Evolutionary conservation across 1,284 basidiomycete species (phyloP), one percentile per base, ranked within the genome.

Genomic region (Baeospora myosura): DNA sequence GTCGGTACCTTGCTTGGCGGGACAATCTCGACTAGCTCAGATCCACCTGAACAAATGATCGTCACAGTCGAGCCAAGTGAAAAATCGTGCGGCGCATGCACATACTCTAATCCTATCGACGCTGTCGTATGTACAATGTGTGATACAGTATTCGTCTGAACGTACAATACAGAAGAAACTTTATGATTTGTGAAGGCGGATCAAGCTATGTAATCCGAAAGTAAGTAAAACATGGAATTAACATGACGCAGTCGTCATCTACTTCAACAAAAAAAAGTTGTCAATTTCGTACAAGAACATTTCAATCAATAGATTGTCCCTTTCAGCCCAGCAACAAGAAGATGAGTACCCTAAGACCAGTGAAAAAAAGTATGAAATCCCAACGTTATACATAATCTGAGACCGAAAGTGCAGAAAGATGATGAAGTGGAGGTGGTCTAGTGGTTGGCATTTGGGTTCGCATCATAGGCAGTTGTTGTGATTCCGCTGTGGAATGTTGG

Each of bases 1-100:
- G 72, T 72, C 43, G 85, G 85, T 20, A 89, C 87, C 10, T 58
- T 85, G 21, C 66, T 90, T 14, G 70, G 72, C 17, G 67, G 71
- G n/a, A 53, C 53, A 21, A 50, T 49, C 38, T 49, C 46, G 16
- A 39, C 50, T 14, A 51, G 42, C 51, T 51, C 53, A n/a, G 37
- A 25, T 45, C 43, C 44, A 59, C 62, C 17, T 25, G 50, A 53
- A 28, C 58, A 63, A 35, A n/a, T n/a, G n/a, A n/a, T n/a, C n/a
- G 50, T 51, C 25, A 53, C 14, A 14, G 22, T 51, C 18, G 54
- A 53, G 29, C 42, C 35, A 24, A 44, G 44, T 25, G 33, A 60
- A 47, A 73, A 65, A 49, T 47, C 62, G 0, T 76, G 74, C 47
- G 43, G 52, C 8, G 47, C 38, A 8, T 76, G 74, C 53, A 75